Base-by-base conservation (phyloP, 2,329 filamentous ascomycete species). In the Onygenales sp. region DNA sequence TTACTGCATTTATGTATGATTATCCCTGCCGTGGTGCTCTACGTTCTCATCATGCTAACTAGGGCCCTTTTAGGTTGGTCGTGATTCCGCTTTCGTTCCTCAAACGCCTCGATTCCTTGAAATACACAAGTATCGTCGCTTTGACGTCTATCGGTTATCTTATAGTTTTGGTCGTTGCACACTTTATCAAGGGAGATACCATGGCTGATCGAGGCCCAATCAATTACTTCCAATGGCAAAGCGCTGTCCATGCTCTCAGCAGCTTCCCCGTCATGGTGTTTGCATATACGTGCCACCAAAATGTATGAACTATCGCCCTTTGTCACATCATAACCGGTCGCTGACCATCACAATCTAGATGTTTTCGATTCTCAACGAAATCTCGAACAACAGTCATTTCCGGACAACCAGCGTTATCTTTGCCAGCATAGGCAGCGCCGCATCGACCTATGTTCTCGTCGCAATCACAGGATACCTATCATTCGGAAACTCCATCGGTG, bases 211-310 rank as follows among this genome's bases (percentile, higher is more conserved):
- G 88, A 51, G 86, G 88, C 10, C 80, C 85, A 8, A 82, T 98
- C 55, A 82, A 87, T 48, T 74, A 89, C 33, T 77, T 96, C 57
- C 74, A 81, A 57, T 95, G 89, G 85, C 85, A 83, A 43, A 88
- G 92, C 6, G 78, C 88, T 2, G 77, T 95, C 8, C 81, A 86
- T 37, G 84, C 87, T 6, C 76, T 98, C 51, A 89, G 88, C 61
- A 91, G 87, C 57, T 82, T 98, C 58, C 93, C 93, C 0, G 90
- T 98, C 51, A 91, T 97, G 53, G 88, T 98, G 2, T 98, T 98
- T 76, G 93, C 92, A n/a, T 98, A 97, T 68, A 98, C 93, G 1
- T 98, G 93, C 68, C 93, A 98, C 70, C 93, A 98, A 65, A 98
- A 98, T 67, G 88, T 93, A 73, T 59, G 82, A 65, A 6, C n/a